A percentile compares a stretch with the other conserved stretches of the same genome.
Evolutionary conservation across 257 asterid genomes (phyloP).

Genomic region (Petrea volubilis): DNA sequence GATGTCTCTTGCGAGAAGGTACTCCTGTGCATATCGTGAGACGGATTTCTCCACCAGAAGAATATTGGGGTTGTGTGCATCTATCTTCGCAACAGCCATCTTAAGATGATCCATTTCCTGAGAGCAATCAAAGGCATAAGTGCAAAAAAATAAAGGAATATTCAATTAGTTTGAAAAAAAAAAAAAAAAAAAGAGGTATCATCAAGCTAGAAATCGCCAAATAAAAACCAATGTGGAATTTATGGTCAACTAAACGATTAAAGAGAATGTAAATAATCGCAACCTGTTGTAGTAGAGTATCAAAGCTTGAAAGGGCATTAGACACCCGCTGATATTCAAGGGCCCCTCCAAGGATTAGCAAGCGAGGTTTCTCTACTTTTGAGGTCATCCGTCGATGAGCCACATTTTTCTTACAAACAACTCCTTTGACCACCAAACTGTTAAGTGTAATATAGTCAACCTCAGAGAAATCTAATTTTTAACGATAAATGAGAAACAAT

Average conservation of each 20-base stretch:
- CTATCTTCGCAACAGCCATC: constrained; percentile 96
- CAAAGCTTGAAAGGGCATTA: constrained; percentile 87
- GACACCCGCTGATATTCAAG: constrained; percentile 97
- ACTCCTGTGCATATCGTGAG: constrained; percentile 94
- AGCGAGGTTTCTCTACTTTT: constrained; percentile 82
- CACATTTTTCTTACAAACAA: constrained; percentile 91
- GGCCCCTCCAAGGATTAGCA: constrained; percentile 93
- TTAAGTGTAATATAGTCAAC: constrained; percentile 27
- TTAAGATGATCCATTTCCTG: constrained; percentile 99
- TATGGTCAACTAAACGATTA: neutral
- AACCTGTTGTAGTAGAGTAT: constrained; percentile 96
- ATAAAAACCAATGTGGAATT: neutral
- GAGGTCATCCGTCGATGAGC: constrained; percentile 96
- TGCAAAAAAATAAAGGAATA: constrained; percentile 23
- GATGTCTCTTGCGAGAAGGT: constrained; percentile 87
- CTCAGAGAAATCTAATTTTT: constrained; percentile 21
- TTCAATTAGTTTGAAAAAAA: neutral
- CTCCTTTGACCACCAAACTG: constrained; percentile 86
- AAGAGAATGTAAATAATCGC: constrained; percentile 24
- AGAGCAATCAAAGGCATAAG: constrained; percentile 29
- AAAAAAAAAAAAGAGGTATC: constrained; percentile 6
- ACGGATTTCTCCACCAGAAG: constrained; percentile 99
- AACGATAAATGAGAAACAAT: constrained; percentile 14
- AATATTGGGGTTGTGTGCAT: constrained; percentile 81
- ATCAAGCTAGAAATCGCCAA: neutral